These are phyloP conservation scores for Cyclotella choctawhatcheeana DNA, from an alignment of 108 stramenopile species.

Conservation along the genomic window DNA sequence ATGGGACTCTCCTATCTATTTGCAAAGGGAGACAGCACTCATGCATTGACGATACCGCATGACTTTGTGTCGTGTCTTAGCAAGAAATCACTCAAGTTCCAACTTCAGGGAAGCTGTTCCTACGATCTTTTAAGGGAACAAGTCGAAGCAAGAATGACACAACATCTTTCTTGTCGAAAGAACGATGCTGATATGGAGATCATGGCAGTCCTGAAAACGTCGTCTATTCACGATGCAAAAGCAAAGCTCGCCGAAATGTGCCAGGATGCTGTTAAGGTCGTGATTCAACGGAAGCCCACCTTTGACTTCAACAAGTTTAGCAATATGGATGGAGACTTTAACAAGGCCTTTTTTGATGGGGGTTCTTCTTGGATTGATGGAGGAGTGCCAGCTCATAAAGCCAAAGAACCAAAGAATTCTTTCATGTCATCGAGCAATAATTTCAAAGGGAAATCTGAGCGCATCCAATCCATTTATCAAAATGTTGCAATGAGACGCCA, in stretches of 20 bases:
- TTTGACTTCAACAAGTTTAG: neutral
- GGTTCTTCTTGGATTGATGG: neutral
- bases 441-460: too few species aligned
- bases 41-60: too few species aligned
- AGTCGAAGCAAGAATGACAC: neutral
- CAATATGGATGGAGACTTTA: neutral
- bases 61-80: neutral
- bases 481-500: neutral
- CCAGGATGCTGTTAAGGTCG: neutral
- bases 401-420: too few species aligned
- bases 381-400: neutral
- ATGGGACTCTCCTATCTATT: too few species aligned
- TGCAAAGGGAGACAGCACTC: too few species aligned
- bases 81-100: neutral
- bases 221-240: neutral
- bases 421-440: too few species aligned
- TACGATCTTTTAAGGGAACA: neutral
- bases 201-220: neutral
- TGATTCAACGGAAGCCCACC: neutral
- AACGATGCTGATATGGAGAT: neutral
- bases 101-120: neutral
- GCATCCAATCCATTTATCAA: too few species aligned
- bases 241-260: neutral
- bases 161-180: neutral
- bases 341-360: conserved; percentile 15